These are phyloP conservation scores for Tephrocybe rancida DNA, from an alignment of 768 basidiomycete genomes.

Conservation along the genomic window DNA sequence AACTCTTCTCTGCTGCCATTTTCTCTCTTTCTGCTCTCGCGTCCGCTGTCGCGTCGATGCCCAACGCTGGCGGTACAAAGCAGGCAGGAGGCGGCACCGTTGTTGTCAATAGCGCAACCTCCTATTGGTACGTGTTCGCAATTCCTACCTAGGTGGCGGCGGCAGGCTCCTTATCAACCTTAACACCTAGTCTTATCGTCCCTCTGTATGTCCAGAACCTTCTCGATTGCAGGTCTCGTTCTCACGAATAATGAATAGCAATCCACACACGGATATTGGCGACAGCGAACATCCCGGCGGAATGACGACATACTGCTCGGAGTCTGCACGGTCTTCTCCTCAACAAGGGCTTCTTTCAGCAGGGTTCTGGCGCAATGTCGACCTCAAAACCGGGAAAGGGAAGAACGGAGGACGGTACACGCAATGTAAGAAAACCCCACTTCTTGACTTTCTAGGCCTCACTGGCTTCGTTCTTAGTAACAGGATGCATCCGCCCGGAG, in stretches of 20 bases:
- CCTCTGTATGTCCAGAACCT: conserved; percentile 34
- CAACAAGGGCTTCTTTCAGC: conserved; percentile 47
- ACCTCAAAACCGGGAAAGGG: conserved; percentile 42
- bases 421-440: conserved; percentile 38
- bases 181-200: conserved; percentile 43
- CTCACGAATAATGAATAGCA: conserved; percentile 22
- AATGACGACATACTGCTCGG: conserved; percentile 55
- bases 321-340: conserved; percentile 37
- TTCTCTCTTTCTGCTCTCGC: not conserved
- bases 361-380: conserved; percentile 55
- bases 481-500: conserved; percentile 53
- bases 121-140: conserved; percentile 42
- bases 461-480: conserved; percentile 35
- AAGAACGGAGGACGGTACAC: conserved; percentile 41
- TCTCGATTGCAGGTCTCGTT: not conserved
- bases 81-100: conserved; percentile 51
- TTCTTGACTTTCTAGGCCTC: not conserved
- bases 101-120: conserved; percentile 41
- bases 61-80: conserved; percentile 20
- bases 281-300: conserved; percentile 55
- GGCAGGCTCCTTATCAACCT: not conserved
- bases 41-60: not conserved
- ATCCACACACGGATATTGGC: conserved; percentile 53
- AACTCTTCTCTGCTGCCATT: not conserved
- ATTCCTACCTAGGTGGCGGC: not conserved